Evolutionary conservation across 495 filamentous ascomycete species (phyloP).

Genomic region (Hamigera avellanea): DNA sequence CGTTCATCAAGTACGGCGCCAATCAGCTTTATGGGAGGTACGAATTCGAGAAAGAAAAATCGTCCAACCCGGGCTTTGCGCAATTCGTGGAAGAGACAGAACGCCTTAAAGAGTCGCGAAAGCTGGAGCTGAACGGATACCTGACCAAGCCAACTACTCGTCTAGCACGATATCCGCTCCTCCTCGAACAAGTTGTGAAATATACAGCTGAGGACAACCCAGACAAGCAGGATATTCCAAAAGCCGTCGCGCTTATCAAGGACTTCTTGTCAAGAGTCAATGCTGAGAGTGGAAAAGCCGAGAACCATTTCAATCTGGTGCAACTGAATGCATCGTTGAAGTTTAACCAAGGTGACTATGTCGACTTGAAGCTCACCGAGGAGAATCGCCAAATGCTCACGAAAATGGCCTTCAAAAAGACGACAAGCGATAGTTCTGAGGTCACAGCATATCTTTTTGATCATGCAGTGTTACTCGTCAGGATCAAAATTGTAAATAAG

Average conservation of each 20-base stretch:
- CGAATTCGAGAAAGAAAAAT: slow-evolving; percentile 94
- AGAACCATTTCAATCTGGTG: slow-evolving; percentile 95
- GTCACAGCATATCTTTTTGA: slow-evolving; percentile 94
- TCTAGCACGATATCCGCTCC: slow-evolving; percentile 85
- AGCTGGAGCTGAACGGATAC: slow-evolving; percentile 96
- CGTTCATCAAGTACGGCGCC: slow-evolving; percentile 93
- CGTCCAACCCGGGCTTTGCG: slow-evolving; percentile 71
- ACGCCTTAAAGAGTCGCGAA: slow-evolving; percentile 87
- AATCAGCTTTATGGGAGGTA: slow-evolving; percentile 96
- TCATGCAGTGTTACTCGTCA: slow-evolving; percentile 82
- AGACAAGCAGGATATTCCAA: slow-evolving; percentile 84
- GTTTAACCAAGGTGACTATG: slow-evolving; percentile 74
- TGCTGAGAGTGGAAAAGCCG: slow-evolving; percentile 86
- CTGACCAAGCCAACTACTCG: slow-evolving; percentile 96
- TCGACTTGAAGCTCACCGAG: slow-evolving; percentile 91
- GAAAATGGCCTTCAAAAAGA: slow-evolving; percentile 89
- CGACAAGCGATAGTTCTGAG: slow-evolving; percentile 73
- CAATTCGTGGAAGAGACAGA: slow-evolving; percentile 97
- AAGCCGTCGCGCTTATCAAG: slow-evolving; percentile 73
- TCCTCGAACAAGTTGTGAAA: slow-evolving; percentile 86
- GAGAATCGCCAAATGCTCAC: slow-evolving; percentile 85
- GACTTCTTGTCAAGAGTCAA: slow-evolving; percentile 84
- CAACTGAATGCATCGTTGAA: slow-evolving; percentile 81
- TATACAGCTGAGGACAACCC: slow-evolving; percentile 77
- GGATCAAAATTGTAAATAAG: slow-evolving; percentile 84